Evolutionary conservation across 306 rosid genomes (phyloP), one percentile per base, ranked within the genome.

Genomic region (Chamaecrista fasciculata): DNA sequence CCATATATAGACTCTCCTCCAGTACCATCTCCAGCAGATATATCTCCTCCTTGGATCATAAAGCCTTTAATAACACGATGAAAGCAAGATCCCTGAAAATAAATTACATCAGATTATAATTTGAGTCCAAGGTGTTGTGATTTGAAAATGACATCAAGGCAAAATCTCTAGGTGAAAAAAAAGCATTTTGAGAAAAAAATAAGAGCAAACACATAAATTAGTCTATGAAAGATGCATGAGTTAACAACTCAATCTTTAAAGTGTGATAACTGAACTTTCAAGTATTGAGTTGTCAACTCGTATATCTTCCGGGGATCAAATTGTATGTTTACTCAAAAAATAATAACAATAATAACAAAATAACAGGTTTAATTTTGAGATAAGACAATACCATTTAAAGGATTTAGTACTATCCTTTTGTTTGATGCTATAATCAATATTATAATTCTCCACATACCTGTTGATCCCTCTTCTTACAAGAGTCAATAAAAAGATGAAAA

Each of bases 1-100:
- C 98, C 98, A 42, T 90, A 93, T 10, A 90, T 88, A 46, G 96
- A 90, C 69, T 93, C 97, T 76, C 98, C 98, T 34, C 96, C 97
- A 5, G 96, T 86, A 23, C 97, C 98, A 78, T 93, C 95, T 55
- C 96, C 94, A 19, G 96, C 91, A n/a, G 98, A 89, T 59, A 88
- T 89, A 74, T 93, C 98, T 18, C 98, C 98, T 51, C 94, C 93
- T 86, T 90, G 96, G 48, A 90, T 81, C 98, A 93, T 93, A 69
- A 85, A 90, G 70, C 96, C 91, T 66, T 90, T 90, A 62, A 86
- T 36, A 39, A 90, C 81, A 25, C 94, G 96, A 72, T 93, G 98
- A 78, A 90, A 88, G 72, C 85, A 79, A 14, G 85, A 82, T 43
- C 96, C 98, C 98, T 92, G 78, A 66, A 69, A 70, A 49, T 24